Evolutionary conservation across 2,329 filamentous ascomycete genomes (phyloP).

Genomic region (Aspergillus brunneoviolaceus): DNA sequence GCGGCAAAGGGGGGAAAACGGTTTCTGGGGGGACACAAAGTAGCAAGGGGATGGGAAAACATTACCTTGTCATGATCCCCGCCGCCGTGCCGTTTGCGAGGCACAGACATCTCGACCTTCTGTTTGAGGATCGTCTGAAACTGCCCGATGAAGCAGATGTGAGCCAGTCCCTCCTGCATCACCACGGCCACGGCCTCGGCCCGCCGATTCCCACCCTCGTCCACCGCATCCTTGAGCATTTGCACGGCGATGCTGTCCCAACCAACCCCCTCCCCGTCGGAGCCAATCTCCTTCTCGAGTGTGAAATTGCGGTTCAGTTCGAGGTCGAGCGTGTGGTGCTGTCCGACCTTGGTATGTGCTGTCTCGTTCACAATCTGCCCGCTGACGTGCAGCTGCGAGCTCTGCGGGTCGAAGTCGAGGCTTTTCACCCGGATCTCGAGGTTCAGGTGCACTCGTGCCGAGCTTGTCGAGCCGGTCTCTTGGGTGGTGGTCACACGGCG

Average conservation of each 20-base stretch:
- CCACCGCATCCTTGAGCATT: slow-evolving; percentile 74
- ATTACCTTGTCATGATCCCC: slow-evolving; percentile 50
- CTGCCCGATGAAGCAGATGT: slow-evolving; percentile 53
- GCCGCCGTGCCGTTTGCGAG: slow-evolving; percentile 48
- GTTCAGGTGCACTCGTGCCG: slow-evolving; percentile 63
- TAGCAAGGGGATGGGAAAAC: too few species aligned
- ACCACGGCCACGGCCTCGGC: slow-evolving; percentile 87
- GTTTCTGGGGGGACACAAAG: too few species aligned
- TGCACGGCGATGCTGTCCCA: slow-evolving; percentile 90
- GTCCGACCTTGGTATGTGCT: slow-evolving; percentile 64
- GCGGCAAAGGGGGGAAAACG: too few species aligned
- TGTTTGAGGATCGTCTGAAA: slow-evolving; percentile 51
- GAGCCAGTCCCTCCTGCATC: slow-evolving; percentile 72
- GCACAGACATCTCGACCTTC: slow-evolving; percentile 49
- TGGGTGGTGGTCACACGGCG: slow-evolving; percentile 63
- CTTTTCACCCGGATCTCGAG: slow-evolving; percentile 65
- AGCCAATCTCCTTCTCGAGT: slow-evolving; percentile 70
- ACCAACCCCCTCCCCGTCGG: slow-evolving; percentile 49
- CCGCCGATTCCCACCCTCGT: slow-evolving; percentile 65
- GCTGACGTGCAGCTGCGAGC: slow-evolving; percentile 66
- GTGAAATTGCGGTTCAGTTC: slow-evolving; percentile 87
- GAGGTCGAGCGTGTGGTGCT: slow-evolving; percentile 74
- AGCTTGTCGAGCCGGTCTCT: slow-evolving; percentile 61
- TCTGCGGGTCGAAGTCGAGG: slow-evolving; percentile 69
- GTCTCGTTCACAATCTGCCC: slow-evolving; percentile 67